phyloP scores from a whole-genome alignment of 345 rosid genomes.

The Pistacia atlantica region DNA sequence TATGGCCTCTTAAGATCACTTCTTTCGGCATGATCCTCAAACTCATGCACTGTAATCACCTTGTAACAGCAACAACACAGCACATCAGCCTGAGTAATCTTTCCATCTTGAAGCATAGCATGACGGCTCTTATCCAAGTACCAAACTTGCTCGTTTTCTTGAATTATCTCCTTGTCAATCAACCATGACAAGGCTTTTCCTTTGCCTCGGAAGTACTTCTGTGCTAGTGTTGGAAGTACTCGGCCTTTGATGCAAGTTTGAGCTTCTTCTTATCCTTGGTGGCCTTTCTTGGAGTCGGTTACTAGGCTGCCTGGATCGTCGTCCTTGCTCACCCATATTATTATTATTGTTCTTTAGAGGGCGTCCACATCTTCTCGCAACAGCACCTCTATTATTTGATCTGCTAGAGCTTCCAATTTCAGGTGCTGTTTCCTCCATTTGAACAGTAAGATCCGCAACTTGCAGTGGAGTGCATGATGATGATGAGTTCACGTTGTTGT shows the following conservation, averaged over 20 bases:
- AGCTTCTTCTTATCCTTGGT: not conserved
- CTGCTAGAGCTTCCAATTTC: not conserved
- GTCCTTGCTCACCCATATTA: not conserved
- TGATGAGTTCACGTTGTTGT: not conserved
- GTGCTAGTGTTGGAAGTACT: not conserved
- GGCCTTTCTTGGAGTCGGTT: not conserved
- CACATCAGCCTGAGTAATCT: constrained; percentile 12
- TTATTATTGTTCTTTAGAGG: not conserved
- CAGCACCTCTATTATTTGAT: not conserved
- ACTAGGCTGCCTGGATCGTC: not conserved
- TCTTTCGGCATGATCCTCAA: constrained; percentile 26
- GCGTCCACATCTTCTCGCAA: not conserved
- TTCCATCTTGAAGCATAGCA: not conserved
- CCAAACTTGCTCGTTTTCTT: not conserved
- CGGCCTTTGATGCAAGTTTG: not conserved
- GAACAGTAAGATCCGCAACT: not conserved
- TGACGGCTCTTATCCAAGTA: not conserved
- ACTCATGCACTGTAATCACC: constrained; percentile 13
- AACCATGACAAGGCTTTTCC: constrained; percentile 28
- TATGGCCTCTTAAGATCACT: not conserved
- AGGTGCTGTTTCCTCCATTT: not conserved
- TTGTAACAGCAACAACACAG: constrained; percentile 22
- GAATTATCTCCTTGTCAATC: not conserved
- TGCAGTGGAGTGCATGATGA: not conserved
- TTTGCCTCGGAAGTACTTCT: not conserved